These are phyloP conservation scores for Colletotrichum somersetense DNA, from an alignment of 2,329 filamentous ascomycete species.

Conservation along the genomic window DNA sequence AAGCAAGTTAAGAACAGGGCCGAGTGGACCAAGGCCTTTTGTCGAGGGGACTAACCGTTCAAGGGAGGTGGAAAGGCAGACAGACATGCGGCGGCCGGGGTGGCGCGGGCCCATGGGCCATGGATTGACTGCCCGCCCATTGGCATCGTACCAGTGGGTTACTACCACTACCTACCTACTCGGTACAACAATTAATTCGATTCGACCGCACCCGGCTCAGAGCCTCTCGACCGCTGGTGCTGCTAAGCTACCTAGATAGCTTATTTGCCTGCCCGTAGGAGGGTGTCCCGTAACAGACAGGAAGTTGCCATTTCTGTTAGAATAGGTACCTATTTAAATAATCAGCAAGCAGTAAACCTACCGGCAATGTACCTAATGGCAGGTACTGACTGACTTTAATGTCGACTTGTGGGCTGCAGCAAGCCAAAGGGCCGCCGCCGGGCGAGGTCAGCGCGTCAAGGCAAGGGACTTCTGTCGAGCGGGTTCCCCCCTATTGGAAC, in stretches of 20 bases:
- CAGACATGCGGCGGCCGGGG: constrained; percentile 35
- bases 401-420: neutral
- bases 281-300: too few species aligned
- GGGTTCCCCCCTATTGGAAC: neutral
- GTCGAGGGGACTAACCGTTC: constrained; percentile 45
- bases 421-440: neutral
- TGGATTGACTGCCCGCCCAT: too few species aligned
- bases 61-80: constrained; percentile 48
- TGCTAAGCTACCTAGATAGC: neutral
- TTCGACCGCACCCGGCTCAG: neutral
- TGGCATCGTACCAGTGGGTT: too few species aligned
- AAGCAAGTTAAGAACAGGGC: constrained; percentile 35
- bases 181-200: neutral
- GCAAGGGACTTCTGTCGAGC: constrained; percentile 7
- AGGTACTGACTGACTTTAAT: too few species aligned
- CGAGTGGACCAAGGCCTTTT: constrained; percentile 43
- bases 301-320: too few species aligned
- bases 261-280: neutral
- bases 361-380: too few species aligned
- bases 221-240: neutral
- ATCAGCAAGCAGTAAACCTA: too few species aligned
- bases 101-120: constrained; percentile 30
- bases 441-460: constrained; percentile 1
- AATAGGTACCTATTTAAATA: too few species aligned
- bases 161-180: too few species aligned